These are phyloP conservation scores for Rutstroemia sp. DNA, from an alignment of 2,329 filamentous ascomycete species.

Conservation along the genomic window DNA sequence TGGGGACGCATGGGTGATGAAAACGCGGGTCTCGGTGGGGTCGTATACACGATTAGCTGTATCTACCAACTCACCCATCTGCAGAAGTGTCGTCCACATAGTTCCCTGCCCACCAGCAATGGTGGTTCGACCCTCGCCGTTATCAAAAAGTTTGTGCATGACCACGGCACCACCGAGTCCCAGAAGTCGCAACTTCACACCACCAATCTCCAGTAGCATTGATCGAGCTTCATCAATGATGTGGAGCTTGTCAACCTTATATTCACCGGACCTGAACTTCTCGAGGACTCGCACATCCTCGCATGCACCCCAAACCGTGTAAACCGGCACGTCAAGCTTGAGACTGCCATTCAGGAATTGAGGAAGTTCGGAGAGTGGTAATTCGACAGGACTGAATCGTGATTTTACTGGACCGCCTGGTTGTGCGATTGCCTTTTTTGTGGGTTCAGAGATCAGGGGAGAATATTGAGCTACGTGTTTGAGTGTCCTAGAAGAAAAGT, in stretches of 20 bases:
- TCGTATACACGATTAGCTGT: slow-evolving; percentile 98
- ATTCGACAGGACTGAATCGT: slow-evolving; percentile 71
- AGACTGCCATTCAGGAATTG: slow-evolving; percentile 81
- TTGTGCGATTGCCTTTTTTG: slow-evolving; percentile 60
- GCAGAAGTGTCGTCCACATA: slow-evolving; percentile 97
- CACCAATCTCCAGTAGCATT: slow-evolving; percentile 86
- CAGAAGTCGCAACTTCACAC: slow-evolving; percentile 89
- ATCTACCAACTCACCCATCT: slow-evolving; percentile 97
- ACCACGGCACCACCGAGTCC: slow-evolving; percentile 94
- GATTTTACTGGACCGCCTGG: slow-evolving; percentile 76
- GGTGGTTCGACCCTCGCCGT: slow-evolving; percentile 93
- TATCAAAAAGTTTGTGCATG: slow-evolving; percentile 99
- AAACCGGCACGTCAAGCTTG: slow-evolving; percentile 92
- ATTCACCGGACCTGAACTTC: slow-evolving; percentile 95
- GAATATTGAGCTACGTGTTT: slow-evolving; percentile 99
- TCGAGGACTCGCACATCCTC: slow-evolving; percentile 97
- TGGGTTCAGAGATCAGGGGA: slow-evolving; percentile 74
- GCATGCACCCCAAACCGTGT: slow-evolving; percentile 98
- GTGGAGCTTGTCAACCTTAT: slow-evolving; percentile 94
- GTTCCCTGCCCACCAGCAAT: slow-evolving; percentile 97
- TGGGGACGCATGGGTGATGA: slow-evolving; percentile 94
- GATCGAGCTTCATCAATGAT: slow-evolving; percentile 98
- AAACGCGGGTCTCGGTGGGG: slow-evolving; percentile 91
- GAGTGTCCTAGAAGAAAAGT: slow-evolving; percentile 59
- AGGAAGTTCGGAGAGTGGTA: slow-evolving; percentile 87